Conservation (phyloP, 2,329 filamentous ascomycete species). For the Aspergillus transmontanensis region DNA sequence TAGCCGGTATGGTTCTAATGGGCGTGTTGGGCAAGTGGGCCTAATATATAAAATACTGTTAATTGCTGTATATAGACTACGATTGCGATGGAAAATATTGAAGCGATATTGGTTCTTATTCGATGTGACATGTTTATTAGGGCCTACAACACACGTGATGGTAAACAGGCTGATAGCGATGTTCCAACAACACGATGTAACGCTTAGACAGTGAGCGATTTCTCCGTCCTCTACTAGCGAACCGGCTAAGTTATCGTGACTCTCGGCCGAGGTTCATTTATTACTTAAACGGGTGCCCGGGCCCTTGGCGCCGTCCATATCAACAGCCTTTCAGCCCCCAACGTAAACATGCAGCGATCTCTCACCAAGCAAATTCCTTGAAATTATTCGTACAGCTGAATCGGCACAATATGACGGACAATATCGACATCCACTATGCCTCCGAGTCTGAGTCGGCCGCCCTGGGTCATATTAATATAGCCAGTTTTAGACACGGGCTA, state of each 20-base stretch:
- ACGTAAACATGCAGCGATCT: not conserved
- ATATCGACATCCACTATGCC: conserved; percentile 39
- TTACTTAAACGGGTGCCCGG: not conserved
- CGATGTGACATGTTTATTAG: not conserved
- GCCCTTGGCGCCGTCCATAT: not conserved
- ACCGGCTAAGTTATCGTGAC: not conserved
- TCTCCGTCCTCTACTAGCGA: not conserved
- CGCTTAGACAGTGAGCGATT: not conserved
- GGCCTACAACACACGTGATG: not conserved
- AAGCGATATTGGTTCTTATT: not conserved
- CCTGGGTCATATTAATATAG: conserved; percentile 48
- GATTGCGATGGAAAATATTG: not conserved
- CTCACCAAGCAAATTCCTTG: not conserved
- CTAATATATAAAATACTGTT: conserved; percentile 30
- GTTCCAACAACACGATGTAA: not conserved
- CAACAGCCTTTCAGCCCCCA: not conserved
- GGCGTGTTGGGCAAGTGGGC: conserved; percentile 76
- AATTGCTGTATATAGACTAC: not conserved
- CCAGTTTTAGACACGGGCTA: conserved; percentile 47
- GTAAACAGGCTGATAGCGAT: not conserved
- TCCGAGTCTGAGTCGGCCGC: conserved; percentile 42
- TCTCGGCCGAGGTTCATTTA: not conserved
- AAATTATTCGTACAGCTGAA: not conserved
- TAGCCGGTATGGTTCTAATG: conserved; percentile 69
- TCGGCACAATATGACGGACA: conserved; percentile 3